A percentile compares a stretch with the other conserved stretches of the same genome.
phyloP scores from a whole-genome alignment of 768 basidiomycete genomes.

The Leccinellum luteum region DNA sequence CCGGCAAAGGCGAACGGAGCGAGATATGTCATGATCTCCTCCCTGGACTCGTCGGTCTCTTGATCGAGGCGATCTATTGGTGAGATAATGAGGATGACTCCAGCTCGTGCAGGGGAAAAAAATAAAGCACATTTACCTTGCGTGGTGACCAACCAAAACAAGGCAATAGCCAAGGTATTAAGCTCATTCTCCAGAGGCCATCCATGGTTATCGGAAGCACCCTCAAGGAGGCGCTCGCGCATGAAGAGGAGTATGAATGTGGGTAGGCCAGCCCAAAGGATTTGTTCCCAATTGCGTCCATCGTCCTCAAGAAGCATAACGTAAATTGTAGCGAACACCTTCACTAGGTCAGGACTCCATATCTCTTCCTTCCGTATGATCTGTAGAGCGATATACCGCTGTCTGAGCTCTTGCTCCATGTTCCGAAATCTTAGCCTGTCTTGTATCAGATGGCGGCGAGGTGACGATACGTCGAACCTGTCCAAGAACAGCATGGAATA shows the following conservation, averaged over 20 bases:
- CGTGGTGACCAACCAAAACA: slow-evolving; percentile 49
- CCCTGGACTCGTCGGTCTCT: slow-evolving; percentile 34
- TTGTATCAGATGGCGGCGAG: slow-evolving; percentile 37
- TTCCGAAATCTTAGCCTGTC: slow-evolving; percentile 26
- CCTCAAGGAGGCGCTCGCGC: slow-evolving; percentile 38
- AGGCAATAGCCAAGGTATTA: slow-evolving; percentile 45
- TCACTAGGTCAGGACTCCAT: slow-evolving; percentile 36
- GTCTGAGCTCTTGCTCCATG: slow-evolving; percentile 44
- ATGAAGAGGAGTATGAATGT: slow-evolving; percentile 41
- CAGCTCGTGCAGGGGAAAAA: background rate
- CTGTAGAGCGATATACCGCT: slow-evolving; percentile 44
- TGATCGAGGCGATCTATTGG: slow-evolving; percentile 21
- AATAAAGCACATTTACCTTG: slow-evolving; percentile 7
- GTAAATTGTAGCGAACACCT: slow-evolving; percentile 52
- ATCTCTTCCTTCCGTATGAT: slow-evolving; percentile 40
- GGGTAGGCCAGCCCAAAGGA: slow-evolving; percentile 43
- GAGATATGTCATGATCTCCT: slow-evolving; percentile 36
- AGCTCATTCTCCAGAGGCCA: slow-evolving; percentile 49
- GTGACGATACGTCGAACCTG: slow-evolving; percentile 49
- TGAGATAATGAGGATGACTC: background rate
- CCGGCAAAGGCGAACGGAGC: slow-evolving; percentile 48
- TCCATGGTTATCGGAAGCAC: slow-evolving; percentile 37
- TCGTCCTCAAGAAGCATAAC: slow-evolving; percentile 59
- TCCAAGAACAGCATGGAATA: slow-evolving; percentile 40
- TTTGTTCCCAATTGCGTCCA: slow-evolving; percentile 46